Evolutionary conservation across 140 eudicot genomes (phyloP).

Genomic region (Anethum foeniculum): DNA sequence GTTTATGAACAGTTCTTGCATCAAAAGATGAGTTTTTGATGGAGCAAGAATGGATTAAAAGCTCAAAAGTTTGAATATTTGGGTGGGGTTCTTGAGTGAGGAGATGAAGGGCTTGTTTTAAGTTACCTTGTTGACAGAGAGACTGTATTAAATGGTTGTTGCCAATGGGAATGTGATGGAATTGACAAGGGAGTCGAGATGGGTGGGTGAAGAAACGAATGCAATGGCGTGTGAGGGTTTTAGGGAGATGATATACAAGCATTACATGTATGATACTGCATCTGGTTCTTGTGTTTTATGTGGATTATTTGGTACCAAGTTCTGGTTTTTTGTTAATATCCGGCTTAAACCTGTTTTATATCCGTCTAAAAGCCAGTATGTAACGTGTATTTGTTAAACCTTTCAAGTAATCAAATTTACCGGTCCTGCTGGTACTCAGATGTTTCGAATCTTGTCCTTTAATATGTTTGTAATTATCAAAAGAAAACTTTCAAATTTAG

Average conservation of each 20-base stretch:
- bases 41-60: constrained; percentile 59
- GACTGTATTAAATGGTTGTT: constrained; percentile 59
- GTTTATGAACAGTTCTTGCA: constrained; percentile 42
- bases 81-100: constrained; percentile 59
- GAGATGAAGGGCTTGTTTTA: constrained; percentile 56
- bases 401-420: too few species aligned
- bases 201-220: constrained; percentile 23
- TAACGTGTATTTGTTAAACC: too few species aligned
- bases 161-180: constrained; percentile 28
- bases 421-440: too few species aligned
- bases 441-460: too few species aligned
- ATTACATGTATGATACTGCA: neutral
- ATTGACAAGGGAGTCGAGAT: constrained; percentile 16
- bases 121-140: constrained; percentile 53
- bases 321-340: neutral
- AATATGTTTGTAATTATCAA: too few species aligned
- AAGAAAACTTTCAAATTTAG: too few species aligned
- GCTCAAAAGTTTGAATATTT: constrained; percentile 78
- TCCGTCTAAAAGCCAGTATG: too few species aligned
- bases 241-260: constrained; percentile 19
- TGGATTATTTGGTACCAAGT: neutral
- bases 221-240: constrained; percentile 32
- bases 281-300: neutral
- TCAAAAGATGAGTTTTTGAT: constrained; percentile 35
- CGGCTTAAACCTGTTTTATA: too few species aligned